Conservation (phyloP, 106 monocot genomes). For the Phalaenopsis aphrodite region DNA sequence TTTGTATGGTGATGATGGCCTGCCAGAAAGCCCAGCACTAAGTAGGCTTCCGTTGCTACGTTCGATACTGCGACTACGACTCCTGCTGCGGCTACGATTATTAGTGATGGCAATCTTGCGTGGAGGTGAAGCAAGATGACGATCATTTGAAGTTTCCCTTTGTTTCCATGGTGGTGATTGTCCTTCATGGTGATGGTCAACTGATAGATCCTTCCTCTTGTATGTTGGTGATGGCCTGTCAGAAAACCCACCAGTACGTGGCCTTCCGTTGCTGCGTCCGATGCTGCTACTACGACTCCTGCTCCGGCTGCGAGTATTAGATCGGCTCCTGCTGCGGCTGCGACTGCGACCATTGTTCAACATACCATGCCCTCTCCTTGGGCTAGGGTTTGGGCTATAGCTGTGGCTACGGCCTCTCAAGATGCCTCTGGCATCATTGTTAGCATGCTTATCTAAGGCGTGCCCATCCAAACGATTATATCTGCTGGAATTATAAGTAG, state of each 20-base stretch:
- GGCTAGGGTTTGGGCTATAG: conserved; percentile 13
- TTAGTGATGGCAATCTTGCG: neutral
- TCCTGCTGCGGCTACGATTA: too few species aligned
- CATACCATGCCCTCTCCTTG: conserved; percentile 7
- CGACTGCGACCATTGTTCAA: conserved; percentile 1
- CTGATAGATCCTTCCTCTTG: conserved; percentile 5
- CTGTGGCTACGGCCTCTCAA: conserved; percentile 15
- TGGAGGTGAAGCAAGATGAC: neutral
- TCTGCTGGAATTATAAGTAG: neutral
- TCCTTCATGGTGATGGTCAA: neutral
- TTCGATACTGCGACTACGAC: too few species aligned
- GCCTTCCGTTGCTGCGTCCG: conserved; percentile 4
- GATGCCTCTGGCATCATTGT: neutral
- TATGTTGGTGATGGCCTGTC: neutral
- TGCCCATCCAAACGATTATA: conserved; percentile 6
- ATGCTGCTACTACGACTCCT: conserved; percentile 20
- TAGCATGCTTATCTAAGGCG: neutral
- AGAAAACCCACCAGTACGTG: neutral
- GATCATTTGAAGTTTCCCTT: neutral
- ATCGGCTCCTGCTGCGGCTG: conserved; percentile 16
- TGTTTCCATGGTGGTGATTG: conserved; percentile 2
- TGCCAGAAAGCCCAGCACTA: too few species aligned
- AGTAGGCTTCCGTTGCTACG: too few species aligned
- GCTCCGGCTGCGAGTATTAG: conserved; percentile 7
- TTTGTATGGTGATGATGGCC: too few species aligned